Evolutionary conservation across 148 eudicot genomes (phyloP).

Genomic region (Fagopyrum homotropicum): DNA sequence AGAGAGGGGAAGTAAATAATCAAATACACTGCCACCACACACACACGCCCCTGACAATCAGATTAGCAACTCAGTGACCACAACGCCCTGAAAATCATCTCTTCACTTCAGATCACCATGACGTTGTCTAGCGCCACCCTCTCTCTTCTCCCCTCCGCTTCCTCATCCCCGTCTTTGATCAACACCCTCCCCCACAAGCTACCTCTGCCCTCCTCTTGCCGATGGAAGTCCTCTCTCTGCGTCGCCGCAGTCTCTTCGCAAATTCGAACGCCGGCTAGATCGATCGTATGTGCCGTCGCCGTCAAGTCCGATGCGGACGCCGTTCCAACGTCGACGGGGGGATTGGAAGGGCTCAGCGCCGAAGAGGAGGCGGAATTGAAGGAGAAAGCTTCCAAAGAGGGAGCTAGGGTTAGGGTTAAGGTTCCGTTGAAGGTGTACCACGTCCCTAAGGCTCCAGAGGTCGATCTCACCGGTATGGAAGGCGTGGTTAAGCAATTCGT

Average conservation of each 20-base stretch:
- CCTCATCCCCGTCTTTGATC: not conserved
- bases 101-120: conserved; percentile 6
- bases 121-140: not conserved
- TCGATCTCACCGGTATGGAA: conserved; percentile 43
- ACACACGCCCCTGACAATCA: not conserved
- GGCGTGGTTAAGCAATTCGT: conserved; percentile 58
- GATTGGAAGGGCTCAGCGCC: conserved; percentile 11
- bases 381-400: conserved; percentile 32
- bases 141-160: conserved; percentile 4
- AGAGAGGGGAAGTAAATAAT: not conserved
- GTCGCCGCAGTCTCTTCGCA: not conserved
- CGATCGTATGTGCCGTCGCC: conserved; percentile 13
- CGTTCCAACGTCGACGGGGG: conserved; percentile 7
- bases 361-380: conserved; percentile 25
- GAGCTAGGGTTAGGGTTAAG: conserved; percentile 58
- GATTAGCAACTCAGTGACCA: not conserved
- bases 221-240: not conserved
- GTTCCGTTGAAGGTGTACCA: conserved; percentile 59
- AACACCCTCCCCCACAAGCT: conserved; percentile 8
- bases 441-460: conserved; percentile 44
- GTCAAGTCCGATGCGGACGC: conserved; percentile 15
- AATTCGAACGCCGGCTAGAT: not conserved
- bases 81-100: not conserved
- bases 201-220: not conserved
- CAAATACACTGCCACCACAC: not conserved